Evolutionary conservation across 2,329 filamentous ascomycete species (phyloP), one percentile per base, ranked within the genome.

Genomic region (Gnomoniopsis sp.): DNA sequence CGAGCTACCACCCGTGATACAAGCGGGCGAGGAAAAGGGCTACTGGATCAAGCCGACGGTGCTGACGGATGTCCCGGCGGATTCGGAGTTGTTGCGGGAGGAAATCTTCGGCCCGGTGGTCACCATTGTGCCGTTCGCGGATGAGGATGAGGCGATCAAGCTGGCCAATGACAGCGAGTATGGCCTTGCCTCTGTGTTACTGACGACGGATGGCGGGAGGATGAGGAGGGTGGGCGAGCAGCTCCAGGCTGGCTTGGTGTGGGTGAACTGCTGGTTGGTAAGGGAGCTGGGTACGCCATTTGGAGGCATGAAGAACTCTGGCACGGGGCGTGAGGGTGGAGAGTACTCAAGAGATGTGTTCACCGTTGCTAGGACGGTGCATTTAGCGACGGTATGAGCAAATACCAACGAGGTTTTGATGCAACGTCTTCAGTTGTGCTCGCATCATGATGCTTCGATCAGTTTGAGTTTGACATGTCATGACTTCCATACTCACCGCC

Each of bases 21-120:
- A 61, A 4, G 55, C 53, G 1, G 51, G 63, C 10, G 58, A 61
- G 10, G 11, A 22, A n/a, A 52, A 49, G 15, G 69, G 69, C 6
- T 67, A 69, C 46, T 70, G 67, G 67, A 66, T 72, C 21, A 44
- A 47, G 15, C 68, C 69, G 10, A 65, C 65, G n/a, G 59, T 70
- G 10, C 57, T 71, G 14, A 69, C 67, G 0, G 63, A 63, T 14
- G 67, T 70, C 21, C 43, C 60, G 1, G 53, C 56, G 4, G 53
- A 55, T 19, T 68, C 72, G 43, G 63, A 60, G 22, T 49, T 76
- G 38, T 68, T 72, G 64, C 68, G 63, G 33, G 74, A 77, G 48
- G 75, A 77, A 63, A 67, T 77, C 12, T 77, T 77, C 60, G 75
- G 76, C 1, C 75, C 76, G 2, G 74, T 77, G 12, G 74, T 75